These are phyloP conservation scores for Sclerotinia glacialis DNA, from an alignment of 2,329 filamentous ascomycete species.

Conservation along the genomic window DNA sequence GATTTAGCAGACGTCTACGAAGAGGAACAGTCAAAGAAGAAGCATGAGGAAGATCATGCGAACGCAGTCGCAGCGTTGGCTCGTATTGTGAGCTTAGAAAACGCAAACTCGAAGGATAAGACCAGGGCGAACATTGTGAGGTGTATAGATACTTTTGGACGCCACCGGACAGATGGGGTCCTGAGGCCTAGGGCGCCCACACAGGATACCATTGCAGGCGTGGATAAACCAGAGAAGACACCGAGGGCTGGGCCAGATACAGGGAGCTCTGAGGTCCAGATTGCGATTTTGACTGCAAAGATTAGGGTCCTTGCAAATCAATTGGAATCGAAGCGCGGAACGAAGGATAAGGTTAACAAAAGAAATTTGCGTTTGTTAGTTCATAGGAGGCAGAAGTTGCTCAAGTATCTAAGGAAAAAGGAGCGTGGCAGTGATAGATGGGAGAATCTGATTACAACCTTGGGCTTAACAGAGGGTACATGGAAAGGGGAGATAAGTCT, in stretches of 20 bases:
- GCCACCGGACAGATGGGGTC: slow-evolving; percentile 77
- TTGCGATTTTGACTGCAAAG: slow-evolving; percentile 90
- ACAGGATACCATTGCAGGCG: slow-evolving; percentile 27
- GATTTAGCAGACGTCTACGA: slow-evolving; percentile 35
- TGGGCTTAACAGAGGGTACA: slow-evolving; percentile 82
- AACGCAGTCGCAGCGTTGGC: slow-evolving; percentile 72
- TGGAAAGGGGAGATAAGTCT: slow-evolving; percentile 88
- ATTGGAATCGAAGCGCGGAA: slow-evolving; percentile 63
- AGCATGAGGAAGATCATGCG: slow-evolving; percentile 56
- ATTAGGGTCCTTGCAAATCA: slow-evolving; percentile 77
- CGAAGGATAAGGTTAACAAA: slow-evolving; percentile 93
- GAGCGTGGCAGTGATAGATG: slow-evolving; percentile 90
- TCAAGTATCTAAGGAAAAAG: slow-evolving; percentile 82
- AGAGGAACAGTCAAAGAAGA: slow-evolving; percentile 39
- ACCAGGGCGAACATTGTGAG: slow-evolving; percentile 79
- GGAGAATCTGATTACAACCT: slow-evolving; percentile 76
- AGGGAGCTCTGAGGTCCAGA: slow-evolving; percentile 95
- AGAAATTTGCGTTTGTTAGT: slow-evolving; percentile 81
- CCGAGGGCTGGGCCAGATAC: slow-evolving; percentile 86
- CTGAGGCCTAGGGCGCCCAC: slow-evolving; percentile 50
- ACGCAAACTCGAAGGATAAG: slow-evolving; percentile 74
- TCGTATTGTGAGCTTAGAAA: slow-evolving; percentile 74
- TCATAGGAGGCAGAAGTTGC: slow-evolving; percentile 82
- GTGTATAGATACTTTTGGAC: slow-evolving; percentile 83
- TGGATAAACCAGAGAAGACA: slow-evolving; percentile 43